Percentiles rank a stretch among this genome's conserved stretches.
phyloP scores from a whole-genome alignment of 495 filamentous ascomycete species.

The Penicillium mononematosum region DNA sequence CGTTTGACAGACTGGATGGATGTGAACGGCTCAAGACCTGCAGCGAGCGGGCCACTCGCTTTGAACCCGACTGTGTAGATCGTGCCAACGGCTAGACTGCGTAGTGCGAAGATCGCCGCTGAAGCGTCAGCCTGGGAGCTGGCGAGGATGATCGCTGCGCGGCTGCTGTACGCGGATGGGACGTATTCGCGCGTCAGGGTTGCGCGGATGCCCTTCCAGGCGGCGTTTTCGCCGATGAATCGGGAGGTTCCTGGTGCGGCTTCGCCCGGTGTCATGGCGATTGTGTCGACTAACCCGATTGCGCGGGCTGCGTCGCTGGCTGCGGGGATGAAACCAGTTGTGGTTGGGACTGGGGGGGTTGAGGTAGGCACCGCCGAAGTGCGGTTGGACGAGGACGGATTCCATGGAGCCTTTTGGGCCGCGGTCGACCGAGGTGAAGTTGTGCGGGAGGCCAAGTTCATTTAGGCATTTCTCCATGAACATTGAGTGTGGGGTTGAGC shows the following conservation, averaged over 20 bases:
- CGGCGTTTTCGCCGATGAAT: slow-evolving; percentile 73
- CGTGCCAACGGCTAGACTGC: slow-evolving; percentile 69
- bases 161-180: slow-evolving; percentile 71
- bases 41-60: slow-evolving; percentile 59
- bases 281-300: slow-evolving; percentile 78
- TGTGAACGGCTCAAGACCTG: slow-evolving; percentile 72
- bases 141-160: slow-evolving; percentile 71
- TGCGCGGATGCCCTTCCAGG: slow-evolving; percentile 79
- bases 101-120: slow-evolving; percentile 71
- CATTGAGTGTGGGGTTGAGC: slow-evolving; percentile 69
- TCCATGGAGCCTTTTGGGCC: slow-evolving; percentile 62
- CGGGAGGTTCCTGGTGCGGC: slow-evolving; percentile 35
- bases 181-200: slow-evolving; percentile 78
- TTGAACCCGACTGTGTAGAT: slow-evolving; percentile 85
- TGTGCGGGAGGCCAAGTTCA: slow-evolving; percentile 79
- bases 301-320: slow-evolving; percentile 70
- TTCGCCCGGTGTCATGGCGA: slow-evolving; percentile 54
- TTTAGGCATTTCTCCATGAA: slow-evolving; percentile 90
- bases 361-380: slow-evolving; percentile 77
- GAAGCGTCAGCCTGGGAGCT: slow-evolving; percentile 67
- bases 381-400: slow-evolving; percentile 62
- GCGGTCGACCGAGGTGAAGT: slow-evolving; percentile 71
- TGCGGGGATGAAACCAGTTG: slow-evolving; percentile 55
- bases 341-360: slow-evolving; percentile 61
- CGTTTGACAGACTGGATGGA: slow-evolving; percentile 74